Conservation (phyloP, 2,329 filamentous ascomycete genomes). For the Sporothrix euskadiensis region DNA sequence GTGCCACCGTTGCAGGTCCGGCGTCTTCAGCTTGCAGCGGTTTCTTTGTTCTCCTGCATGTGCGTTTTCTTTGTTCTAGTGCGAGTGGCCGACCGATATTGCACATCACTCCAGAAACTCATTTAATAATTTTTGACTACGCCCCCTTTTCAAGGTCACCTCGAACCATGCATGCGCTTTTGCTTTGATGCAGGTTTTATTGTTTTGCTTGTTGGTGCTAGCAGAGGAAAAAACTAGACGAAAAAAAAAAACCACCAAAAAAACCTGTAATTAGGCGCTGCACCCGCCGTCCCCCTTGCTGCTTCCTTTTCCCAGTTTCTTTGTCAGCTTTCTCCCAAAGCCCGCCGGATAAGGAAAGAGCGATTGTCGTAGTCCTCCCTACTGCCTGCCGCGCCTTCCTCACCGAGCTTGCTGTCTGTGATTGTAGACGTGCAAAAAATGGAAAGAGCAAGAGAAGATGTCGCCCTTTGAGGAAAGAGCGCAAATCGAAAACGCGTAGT, state of each 20-base stretch:
- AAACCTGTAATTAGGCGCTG: not conserved
- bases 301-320: not conserved
- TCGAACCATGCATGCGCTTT: not conserved
- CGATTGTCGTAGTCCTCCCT: not conserved
- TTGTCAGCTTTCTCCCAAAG: not conserved
- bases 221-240: not conserved
- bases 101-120: conserved; percentile 9
- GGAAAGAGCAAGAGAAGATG: conserved; percentile 10
- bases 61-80: conserved; percentile 9
- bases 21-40: not conserved
- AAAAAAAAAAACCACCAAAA: not conserved
- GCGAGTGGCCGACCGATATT: not conserved
- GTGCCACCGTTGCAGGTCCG: conserved; percentile 10
- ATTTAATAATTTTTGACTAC: not conserved
- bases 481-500: not conserved
- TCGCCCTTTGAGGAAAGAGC: not conserved
- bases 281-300: not conserved
- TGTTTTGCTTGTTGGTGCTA: not conserved
- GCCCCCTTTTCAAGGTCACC: not conserved
- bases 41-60: conserved; percentile 24
- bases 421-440: not conserved
- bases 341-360: conserved; percentile 4
- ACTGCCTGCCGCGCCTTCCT: not conserved
- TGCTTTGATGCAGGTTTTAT: not conserved
- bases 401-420: not conserved